Evolutionary conservation across 306 rosid species (phyloP).

Genomic region (Rubus parviflorus): DNA sequence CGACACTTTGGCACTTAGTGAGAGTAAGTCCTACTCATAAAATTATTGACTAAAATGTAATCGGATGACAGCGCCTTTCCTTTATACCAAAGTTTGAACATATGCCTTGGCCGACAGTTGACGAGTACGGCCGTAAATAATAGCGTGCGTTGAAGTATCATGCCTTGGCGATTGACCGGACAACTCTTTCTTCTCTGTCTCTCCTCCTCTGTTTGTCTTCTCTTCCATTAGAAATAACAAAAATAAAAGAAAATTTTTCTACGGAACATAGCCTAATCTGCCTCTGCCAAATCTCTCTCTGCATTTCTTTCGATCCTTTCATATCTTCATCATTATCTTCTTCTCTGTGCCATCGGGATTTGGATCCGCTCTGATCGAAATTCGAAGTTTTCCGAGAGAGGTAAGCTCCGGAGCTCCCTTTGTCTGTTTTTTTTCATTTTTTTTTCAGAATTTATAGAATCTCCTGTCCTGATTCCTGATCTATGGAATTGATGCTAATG

Average conservation of each 20-base stretch:
- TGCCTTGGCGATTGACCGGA: slow-evolving; percentile 18
- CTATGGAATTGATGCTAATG: slow-evolving; percentile 1
- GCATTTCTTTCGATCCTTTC: not conserved
- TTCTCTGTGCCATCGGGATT: not conserved
- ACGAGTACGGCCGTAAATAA: not conserved
- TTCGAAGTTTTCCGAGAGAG: not conserved
- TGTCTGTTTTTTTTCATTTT: not conserved
- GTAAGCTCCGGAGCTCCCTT: not conserved
- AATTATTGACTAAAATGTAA: not conserved
- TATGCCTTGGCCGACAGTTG: slow-evolving; percentile 8
- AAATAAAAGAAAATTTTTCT: not conserved
- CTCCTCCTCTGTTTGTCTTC: not conserved
- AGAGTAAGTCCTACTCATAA: too few species aligned
- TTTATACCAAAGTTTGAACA: slow-evolving; percentile 5
- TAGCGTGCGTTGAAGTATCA: slow-evolving; percentile 15
- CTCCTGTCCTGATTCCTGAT: not conserved
- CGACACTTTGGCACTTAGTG: too few species aligned
- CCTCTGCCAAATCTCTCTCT: too few species aligned
- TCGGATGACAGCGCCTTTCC: not conserved
- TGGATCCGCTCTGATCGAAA: not conserved
- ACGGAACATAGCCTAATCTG: too few species aligned
- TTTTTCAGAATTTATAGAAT: not conserved
- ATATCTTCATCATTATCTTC: not conserved
- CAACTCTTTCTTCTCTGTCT: slow-evolving; percentile 6
- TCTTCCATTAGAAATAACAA: not conserved